phyloP scores from a whole-genome alignment of 202 grass and related monocot species.

The Alloteropsis angusta region DNA sequence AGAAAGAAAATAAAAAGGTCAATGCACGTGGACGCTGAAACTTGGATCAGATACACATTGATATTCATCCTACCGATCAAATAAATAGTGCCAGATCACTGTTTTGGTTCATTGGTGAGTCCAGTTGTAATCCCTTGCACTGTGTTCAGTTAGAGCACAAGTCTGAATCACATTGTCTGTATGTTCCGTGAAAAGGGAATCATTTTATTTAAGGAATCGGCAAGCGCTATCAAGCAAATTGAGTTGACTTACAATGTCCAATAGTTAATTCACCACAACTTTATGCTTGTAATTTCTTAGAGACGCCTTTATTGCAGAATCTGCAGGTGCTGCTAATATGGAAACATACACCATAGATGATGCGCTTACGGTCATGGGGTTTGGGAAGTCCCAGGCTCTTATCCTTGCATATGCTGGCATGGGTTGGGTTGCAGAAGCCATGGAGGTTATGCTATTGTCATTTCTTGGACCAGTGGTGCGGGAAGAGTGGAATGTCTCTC shows the following conservation, averaged over 20 bases:
- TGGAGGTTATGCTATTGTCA: slow-evolving; percentile 81
- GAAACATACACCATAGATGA: slow-evolving; percentile 58
- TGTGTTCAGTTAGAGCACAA: not conserved
- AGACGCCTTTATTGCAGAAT: not conserved
- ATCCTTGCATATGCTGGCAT: slow-evolving; percentile 73
- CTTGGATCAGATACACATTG: not conserved
- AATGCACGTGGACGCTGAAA: not conserved
- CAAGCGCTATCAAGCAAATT: not conserved
- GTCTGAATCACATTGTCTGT: not conserved
- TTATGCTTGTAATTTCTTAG: not conserved
- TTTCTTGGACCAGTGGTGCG: slow-evolving; percentile 62
- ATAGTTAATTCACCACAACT: not conserved
- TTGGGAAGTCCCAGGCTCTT: slow-evolving; percentile 68
- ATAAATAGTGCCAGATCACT: not conserved
- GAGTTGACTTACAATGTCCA: not conserved
- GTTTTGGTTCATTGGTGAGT: not conserved
- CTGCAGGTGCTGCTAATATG: slow-evolving; percentile 24
- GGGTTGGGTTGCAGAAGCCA: slow-evolving; percentile 62
- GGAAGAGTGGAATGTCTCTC: slow-evolving; percentile 58
- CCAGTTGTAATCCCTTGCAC: not conserved
- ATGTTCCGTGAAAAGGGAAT: not conserved
- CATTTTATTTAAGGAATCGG: not conserved
- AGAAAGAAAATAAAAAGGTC: not conserved
- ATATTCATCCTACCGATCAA: not conserved
- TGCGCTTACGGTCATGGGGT: slow-evolving; percentile 50